Conservation (phyloP, 2,329 filamentous ascomycete genomes). For the Shiraia sp. region DNA sequence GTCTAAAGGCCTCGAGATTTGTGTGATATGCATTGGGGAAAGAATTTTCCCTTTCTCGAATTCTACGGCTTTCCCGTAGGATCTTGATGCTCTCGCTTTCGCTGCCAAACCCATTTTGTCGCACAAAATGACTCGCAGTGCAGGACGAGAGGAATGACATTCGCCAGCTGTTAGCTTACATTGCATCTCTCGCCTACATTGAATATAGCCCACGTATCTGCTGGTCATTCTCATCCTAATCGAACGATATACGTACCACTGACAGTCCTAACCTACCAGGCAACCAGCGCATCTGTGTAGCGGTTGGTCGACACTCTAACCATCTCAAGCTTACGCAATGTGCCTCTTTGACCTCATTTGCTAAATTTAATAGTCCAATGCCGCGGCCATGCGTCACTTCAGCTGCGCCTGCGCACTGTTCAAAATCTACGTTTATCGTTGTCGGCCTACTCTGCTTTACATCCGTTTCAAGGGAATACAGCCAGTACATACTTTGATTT, state of each 20-base stretch:
- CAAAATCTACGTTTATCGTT: no score
- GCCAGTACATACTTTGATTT: no score
- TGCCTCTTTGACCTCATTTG: not conserved
- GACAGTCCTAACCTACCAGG: conserved; percentile 7
- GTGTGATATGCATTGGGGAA: conserved; percentile 1
- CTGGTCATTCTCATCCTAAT: not conserved
- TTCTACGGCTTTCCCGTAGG: conserved; percentile 4
- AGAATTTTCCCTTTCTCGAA: not conserved
- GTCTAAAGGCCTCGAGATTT: conserved; percentile 4
- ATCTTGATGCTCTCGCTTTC: conserved; percentile 6
- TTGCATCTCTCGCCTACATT: conserved; percentile 2
- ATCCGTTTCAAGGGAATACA: no score
- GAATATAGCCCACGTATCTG: conserved; percentile 2
- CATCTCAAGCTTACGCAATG: not conserved
- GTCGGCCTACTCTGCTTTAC: no score
- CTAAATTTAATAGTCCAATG: not conserved
- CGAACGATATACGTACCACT: not conserved
- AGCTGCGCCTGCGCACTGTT: no score
- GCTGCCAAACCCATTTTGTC: conserved; percentile 5
- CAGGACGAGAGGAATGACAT: conserved; percentile 6
- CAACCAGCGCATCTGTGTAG: conserved; percentile 6
- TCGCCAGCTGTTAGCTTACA: conserved; percentile 3
- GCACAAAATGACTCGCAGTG: conserved; percentile 2
- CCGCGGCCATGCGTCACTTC: not conserved
- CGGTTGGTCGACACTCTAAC: conserved; percentile 5